These are phyloP conservation scores for Tolypocladium ophioglossoides DNA, from an alignment of 2,329 filamentous ascomycete genomes.

Conservation along the genomic window DNA sequence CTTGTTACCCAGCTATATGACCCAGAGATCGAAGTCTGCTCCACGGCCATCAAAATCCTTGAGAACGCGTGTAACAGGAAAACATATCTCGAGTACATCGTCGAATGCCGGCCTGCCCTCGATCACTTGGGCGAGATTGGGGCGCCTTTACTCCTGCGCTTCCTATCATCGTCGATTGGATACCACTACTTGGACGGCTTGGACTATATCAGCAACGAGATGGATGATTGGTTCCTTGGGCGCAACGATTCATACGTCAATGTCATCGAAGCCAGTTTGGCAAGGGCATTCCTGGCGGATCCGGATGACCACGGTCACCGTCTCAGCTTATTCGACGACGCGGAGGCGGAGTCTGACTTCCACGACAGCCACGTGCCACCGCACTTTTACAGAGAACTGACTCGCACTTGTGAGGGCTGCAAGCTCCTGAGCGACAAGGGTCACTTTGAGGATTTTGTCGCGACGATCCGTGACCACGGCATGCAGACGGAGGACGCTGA, in stretches of 20 bases:
- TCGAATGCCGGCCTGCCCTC: conserved; percentile 86
- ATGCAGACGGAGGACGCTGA: conserved; percentile 80
- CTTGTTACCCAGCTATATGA: conserved; percentile 99
- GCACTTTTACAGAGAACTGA: conserved; percentile 94
- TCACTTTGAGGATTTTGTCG: conserved; percentile 88
- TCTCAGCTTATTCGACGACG: conserved; percentile 49
- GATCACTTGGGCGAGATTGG: conserved; percentile 96
- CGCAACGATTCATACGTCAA: conserved; percentile 94
- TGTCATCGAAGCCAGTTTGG: conserved; percentile 90
- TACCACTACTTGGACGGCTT: conserved; percentile 95
- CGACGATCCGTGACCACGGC: conserved; percentile 78
- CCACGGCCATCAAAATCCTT: conserved; percentile 90
- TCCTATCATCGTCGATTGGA: conserved; percentile 89
- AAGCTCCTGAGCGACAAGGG: conserved; percentile 83
- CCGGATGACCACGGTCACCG: conserved; percentile 46
- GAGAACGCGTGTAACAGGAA: conserved; percentile 96
- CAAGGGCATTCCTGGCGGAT: conserved; percentile 67
- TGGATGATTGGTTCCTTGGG: conserved; percentile 99
- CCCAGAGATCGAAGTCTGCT: conserved; percentile 91
- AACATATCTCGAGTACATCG: conserved; percentile 85
- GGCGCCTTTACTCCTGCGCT: conserved; percentile 81
- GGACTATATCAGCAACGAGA: conserved; percentile 98
- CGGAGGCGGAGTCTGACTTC: conserved; percentile 42
- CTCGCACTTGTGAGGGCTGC: conserved; percentile 86
- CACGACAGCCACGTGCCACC: conserved; percentile 71